Evolutionary conservation across 257 asterid genomes (phyloP), one percentile per base, ranked within the genome.

Genomic region (Scutellaria baicalensis): DNA sequence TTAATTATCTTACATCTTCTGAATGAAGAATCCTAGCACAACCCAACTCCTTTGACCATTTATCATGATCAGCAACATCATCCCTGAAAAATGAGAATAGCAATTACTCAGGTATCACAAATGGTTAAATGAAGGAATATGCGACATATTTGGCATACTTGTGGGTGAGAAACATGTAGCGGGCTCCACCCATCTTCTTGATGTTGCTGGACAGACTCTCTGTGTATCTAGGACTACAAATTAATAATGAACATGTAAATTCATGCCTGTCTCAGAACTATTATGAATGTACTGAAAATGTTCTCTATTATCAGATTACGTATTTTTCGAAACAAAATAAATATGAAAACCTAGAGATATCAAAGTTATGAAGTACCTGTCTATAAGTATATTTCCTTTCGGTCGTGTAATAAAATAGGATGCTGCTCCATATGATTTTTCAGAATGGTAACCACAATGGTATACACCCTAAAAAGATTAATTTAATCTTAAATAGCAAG

Each of bases 381-480:
- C 95, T 23, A 88, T 79, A n/a, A 88, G 77, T 82, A 88, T 85
- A 79, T 88, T 85, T 72, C 93, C 95, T 74, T 84, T 85, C 0
- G 87, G 88, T n/a, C 77, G 88, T 72, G 77, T 80, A 38, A 88
- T 77, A 70, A 88, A 77, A 79, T 85, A 88, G 60, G 95, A 80
- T 23, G 92, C 31, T 63, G 88, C 89, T 61, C 95, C 95, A 79
- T 57, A 84, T 48, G 95, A 88, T 82, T 88, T 88, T 48, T 80
- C 88, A 61, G 92, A 85, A 78, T 85, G 92, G 76, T 84, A 84
- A 65, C 95, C 95, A 71, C 90, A 87, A 78, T 88, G 95, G 76
- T 85, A 85, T 57, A 88, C 83, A 63, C 92, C 92, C 92, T 85
- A 77, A 76, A 72, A 66, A 63, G 42, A 73, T 61, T 73, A 43